Evolutionary conservation across 2,329 filamentous ascomycete genomes (phyloP).

Genomic region (Tolypocladium cylindrosporum): DNA sequence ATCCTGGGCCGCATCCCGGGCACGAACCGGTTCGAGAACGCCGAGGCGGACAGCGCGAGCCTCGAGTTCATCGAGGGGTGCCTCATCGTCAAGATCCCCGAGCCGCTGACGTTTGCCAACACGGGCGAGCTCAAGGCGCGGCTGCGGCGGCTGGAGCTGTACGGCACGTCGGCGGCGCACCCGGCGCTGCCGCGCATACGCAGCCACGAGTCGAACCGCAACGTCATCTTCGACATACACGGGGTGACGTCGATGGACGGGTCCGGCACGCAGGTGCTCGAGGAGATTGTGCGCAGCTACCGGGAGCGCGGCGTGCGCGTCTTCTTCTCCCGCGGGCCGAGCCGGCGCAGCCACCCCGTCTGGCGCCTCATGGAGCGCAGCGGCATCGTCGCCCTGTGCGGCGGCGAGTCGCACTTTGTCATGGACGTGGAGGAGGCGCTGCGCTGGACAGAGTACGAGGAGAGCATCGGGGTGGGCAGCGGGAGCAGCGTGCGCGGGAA

Average conservation of each 20-base stretch:
- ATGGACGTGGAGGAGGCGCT: constrained; percentile 77
- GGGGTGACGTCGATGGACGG: constrained; percentile 94
- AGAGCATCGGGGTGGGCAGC: constrained; percentile 24
- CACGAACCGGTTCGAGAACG: constrained; percentile 77
- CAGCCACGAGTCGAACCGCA: constrained; percentile 71
- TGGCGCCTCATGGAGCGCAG: constrained; percentile 65
- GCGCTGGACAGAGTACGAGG: constrained; percentile 66
- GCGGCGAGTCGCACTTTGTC: constrained; percentile 71
- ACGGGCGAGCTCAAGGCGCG: constrained; percentile 84
- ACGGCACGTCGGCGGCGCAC: constrained; percentile 77
- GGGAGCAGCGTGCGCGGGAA: constrained; percentile 3
- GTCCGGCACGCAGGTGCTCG: constrained; percentile 82
- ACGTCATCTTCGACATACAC: constrained; percentile 94
- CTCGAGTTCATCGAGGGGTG: constrained; percentile 88
- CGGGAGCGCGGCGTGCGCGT: constrained; percentile 65
- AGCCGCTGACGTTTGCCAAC: constrained; percentile 94
- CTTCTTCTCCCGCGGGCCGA: constrained; percentile 56
- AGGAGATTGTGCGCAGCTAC: constrained; percentile 79
- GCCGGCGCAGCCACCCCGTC: constrained; percentile 40
- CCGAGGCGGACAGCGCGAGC: constrained; percentile 59
- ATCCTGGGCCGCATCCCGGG: constrained; percentile 85
- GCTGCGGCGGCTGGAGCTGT: constrained; percentile 73
- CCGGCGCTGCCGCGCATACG: constrained; percentile 77
- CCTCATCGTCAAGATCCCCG: constrained; percentile 93
- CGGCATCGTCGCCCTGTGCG: constrained; percentile 77